These are phyloP conservation scores for Mortierella sp. DNA, from an alignment of 371 early-diverging fungal genomes.

Conservation along the genomic window DNA sequence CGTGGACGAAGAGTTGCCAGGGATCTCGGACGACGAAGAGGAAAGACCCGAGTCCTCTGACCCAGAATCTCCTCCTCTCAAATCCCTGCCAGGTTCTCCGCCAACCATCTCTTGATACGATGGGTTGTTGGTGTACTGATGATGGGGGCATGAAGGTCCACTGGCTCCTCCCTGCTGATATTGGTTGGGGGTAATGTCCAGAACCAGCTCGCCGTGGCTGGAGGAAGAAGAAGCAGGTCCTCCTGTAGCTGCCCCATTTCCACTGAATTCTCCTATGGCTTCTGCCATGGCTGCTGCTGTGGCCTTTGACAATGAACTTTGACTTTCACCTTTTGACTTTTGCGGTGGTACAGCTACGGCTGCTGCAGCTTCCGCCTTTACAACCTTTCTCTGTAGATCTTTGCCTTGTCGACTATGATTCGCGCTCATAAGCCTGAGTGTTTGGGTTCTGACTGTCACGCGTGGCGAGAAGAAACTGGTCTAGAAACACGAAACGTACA, in stretches of 20 bases:
- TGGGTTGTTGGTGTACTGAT: conserved; percentile 7
- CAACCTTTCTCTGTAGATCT: conserved; percentile 32
- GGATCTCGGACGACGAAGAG: conserved; percentile 25
- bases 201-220: conserved; percentile 12
- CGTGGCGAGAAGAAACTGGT: conserved; percentile 41
- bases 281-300: neutral
- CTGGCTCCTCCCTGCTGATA: conserved; percentile 1
- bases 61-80: conserved; percentile 3
- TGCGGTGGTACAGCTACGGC: conserved; percentile 3
- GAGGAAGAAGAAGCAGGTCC: neutral
- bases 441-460: conserved; percentile 35
- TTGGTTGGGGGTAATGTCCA: conserved; percentile 13
- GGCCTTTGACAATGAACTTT: neutral
- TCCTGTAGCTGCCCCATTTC: neutral
- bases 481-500: conserved; percentile 9
- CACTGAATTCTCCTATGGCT: neutral
- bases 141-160: conserved; percentile 6
- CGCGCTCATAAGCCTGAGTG: conserved; percentile 49
- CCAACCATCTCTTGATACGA: neutral
- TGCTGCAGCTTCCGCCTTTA: conserved; percentile 23
- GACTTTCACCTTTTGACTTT: neutral
- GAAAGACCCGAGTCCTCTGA: neutral
- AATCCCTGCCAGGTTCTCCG: conserved; percentile 2
- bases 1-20: conserved; percentile 43
- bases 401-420: conserved; percentile 47